These are phyloP conservation scores for Solanum appendiculatum DNA, from an alignment of 257 asterid species.

Conservation along the genomic window DNA sequence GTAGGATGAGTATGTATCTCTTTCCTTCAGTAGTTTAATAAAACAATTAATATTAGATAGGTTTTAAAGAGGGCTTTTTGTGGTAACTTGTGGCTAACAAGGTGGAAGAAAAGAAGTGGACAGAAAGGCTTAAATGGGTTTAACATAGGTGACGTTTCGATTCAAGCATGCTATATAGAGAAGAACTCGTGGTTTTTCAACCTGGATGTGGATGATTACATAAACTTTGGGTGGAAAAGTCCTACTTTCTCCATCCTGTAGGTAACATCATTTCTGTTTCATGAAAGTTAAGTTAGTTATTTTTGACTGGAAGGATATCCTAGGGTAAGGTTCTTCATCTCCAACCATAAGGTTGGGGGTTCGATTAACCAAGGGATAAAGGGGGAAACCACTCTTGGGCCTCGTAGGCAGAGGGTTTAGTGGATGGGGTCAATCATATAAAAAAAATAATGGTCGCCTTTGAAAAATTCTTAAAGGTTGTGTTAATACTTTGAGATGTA, in stretches of 20 bases:
- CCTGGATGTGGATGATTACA: neutral
- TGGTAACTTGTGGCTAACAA: neutral
- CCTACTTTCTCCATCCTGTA: neutral
- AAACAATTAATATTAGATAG: neutral
- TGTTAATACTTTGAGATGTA: neutral
- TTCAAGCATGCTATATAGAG: neutral
- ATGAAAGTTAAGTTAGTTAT: neutral
- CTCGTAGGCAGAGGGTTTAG: neutral
- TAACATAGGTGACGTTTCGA: neutral
- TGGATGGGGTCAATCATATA: neutral
- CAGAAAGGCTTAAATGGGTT: neutral
- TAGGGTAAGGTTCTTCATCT: neutral
- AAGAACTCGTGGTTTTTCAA: neutral
- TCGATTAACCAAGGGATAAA: neutral
- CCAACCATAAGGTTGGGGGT: neutral
- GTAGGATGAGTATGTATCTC: neutral
- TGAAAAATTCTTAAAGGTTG: neutral
- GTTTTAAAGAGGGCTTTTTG: neutral
- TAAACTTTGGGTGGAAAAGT: neutral
- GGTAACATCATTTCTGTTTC: neutral
- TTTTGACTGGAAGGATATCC: neutral
- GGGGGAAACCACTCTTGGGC: neutral
- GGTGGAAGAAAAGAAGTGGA: neutral
- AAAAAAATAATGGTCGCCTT: neutral
- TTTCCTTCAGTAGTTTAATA: neutral